Base-by-base conservation (phyloP, 2,329 filamentous ascomycete genomes). In the Acarospora socialis region DNA sequence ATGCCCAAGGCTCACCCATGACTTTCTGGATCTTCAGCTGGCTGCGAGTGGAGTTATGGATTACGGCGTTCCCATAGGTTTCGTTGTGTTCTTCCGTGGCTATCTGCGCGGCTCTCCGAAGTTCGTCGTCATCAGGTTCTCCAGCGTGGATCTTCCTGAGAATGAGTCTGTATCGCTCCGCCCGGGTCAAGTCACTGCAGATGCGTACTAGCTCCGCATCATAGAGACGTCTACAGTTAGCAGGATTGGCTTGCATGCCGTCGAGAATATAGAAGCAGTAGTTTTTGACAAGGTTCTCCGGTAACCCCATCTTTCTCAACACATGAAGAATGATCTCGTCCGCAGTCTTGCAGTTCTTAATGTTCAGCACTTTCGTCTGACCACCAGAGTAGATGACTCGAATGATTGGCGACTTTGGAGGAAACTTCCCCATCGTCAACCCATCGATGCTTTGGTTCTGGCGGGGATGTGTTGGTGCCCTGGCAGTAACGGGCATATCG, bases 221-320 rank as follows among this genome's bases (percentile, higher is more conserved):
- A 20, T 77, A 77, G 22, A 95, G 65, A 30, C 81, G 75, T 38
- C 84, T 76, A 52, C 82, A 92, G 49, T 84, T 75, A 30, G 68
- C 70, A 18, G 83, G 78, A 44, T 90, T 78, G 2, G 86, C 77
- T 28, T 94, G 83, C 22, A 83, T 63, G 30, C 86, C 87, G 43
- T 82, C 77, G 36, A 95, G 65, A 1, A 93, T 78, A 65, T 90
- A 95, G 60, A 98, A 95, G 61, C 86, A 94, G 59, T 93, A 95
- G 49, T 92, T 93, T 47, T 84, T 74, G 52, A 90, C 6, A 10
- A 25, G 81, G 48, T 94, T 84, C 40, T 87, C 81, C 50, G 93
- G 84, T 14, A 84, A 81, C 18, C 93, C 68, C 54, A 95, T 95
- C 44, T 79, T 74, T 16, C 32, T 37, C 26, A 95, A 60, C 0